A percentile compares a stretch with the other conserved stretches of the same genome.
These are phyloP conservation scores for Monascus purpureus DNA, from an alignment of 495 filamentous ascomycete species.

Conservation along the genomic window DNA sequence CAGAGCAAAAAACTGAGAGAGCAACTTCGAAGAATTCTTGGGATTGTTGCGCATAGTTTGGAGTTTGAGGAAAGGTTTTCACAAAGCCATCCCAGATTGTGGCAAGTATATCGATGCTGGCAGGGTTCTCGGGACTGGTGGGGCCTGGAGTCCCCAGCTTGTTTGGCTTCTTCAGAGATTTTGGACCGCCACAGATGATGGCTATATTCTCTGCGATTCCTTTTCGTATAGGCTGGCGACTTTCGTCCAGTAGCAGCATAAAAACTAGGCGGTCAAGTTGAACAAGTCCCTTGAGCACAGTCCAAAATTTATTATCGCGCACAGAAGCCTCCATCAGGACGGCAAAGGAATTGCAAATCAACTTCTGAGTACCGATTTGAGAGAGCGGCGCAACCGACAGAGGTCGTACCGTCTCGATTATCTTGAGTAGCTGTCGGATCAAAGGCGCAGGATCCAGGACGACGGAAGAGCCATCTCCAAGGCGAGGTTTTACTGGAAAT, in stretches of 20 bases:
- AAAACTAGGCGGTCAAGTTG: constrained; percentile 29
- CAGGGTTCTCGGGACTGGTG: constrained; percentile 10
- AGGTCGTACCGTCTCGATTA: constrained; percentile 18
- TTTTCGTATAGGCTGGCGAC: constrained; percentile 16
- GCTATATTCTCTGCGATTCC: constrained; percentile 24
- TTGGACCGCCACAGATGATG: constrained; percentile 16
- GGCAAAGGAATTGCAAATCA: constrained; percentile 42
- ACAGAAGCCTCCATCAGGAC: constrained; percentile 52
- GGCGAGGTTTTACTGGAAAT: constrained; percentile 7
- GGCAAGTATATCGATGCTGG: constrained; percentile 26
- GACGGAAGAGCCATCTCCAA: constrained; percentile 3
- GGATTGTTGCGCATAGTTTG: constrained; percentile 28
- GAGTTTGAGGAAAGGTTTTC: constrained; percentile 31
- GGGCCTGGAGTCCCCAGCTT: constrained; percentile 4
- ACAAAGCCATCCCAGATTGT: constrained; percentile 40
- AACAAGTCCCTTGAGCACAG: constrained; percentile 31
- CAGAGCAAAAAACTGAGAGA: constrained; percentile 36
- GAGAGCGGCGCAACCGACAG: constrained; percentile 1
- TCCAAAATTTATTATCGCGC: constrained; percentile 45
- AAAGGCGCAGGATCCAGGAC: constrained; percentile 12
- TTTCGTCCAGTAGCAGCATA: constrained; percentile 22
- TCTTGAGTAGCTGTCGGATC: constrained; percentile 14
- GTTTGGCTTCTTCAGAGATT: constrained; percentile 11
- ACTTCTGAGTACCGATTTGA: constrained; percentile 13
- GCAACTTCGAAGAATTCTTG: constrained; percentile 44